phyloP scores from a whole-genome alignment of 1,284 basidiomycete species.

The Leccinum ponderosum region DNA sequence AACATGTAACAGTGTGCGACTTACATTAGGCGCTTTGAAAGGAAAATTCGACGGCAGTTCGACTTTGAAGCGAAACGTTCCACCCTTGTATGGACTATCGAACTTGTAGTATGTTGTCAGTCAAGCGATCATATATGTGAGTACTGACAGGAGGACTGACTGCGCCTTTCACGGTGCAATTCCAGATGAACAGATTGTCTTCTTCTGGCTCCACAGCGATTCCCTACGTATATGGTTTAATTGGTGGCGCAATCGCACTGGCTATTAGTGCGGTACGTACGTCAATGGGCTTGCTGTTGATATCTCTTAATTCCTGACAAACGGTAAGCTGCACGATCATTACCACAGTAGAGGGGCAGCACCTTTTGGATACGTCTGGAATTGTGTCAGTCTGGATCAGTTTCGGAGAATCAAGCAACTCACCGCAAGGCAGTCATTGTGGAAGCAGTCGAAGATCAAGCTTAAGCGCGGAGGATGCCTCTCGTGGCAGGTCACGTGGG shows the following conservation, averaged over 20 bases:
- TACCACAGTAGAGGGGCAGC: constrained; percentile 7
- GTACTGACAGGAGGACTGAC: constrained; percentile 45
- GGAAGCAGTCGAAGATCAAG: constrained; percentile 2
- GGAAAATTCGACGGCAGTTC: constrained; percentile 79
- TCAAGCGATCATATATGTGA: constrained; percentile 4
- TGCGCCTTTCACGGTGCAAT: constrained; percentile 73
- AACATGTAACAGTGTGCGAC: constrained; percentile 23
- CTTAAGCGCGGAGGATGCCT: neutral
- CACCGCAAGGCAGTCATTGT: constrained; percentile 64
- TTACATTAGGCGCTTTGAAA: constrained; percentile 85
- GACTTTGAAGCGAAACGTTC: constrained; percentile 77
- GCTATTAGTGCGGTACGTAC: constrained; percentile 39
- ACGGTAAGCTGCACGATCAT: constrained; percentile 19
- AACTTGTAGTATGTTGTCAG: constrained; percentile 42
- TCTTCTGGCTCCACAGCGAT: constrained; percentile 67
- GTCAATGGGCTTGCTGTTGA: constrained; percentile 59
- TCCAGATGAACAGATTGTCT: constrained; percentile 78
- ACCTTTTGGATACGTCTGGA: constrained; percentile 72
- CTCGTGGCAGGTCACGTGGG: constrained; percentile 17
- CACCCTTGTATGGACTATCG: constrained; percentile 83
- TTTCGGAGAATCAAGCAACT: constrained; percentile 7
- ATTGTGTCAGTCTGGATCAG: constrained; percentile 10
- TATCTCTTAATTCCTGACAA: constrained; percentile 60
- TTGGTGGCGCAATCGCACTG: constrained; percentile 8
- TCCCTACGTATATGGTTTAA: constrained; percentile 41